Base-by-base conservation (phyloP, 2,329 filamentous ascomycete genomes). In the Aspergillus spinulosporus region DNA sequence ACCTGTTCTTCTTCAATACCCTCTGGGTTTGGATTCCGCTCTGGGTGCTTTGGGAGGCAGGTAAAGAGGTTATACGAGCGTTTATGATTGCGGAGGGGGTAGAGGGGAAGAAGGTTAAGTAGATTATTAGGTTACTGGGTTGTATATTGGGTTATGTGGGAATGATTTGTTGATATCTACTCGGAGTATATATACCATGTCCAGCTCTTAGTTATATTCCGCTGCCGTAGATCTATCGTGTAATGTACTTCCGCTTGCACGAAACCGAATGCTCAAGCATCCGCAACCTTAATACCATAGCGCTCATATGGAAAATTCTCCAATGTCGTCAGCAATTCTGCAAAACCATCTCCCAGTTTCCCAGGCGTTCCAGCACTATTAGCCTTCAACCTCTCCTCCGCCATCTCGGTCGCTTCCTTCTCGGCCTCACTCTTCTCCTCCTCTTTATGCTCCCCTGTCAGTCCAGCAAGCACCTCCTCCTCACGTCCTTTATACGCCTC, bases 391-490 rank as follows among this genome's bases (percentile, higher is more conserved):
- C 73, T 65, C 54, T 59, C 63, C 28, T 70, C 67, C 50, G 76
- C 73, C 9, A 72, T 64, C 31, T 70, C 71, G 56, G 75, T 71
- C 37, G 71, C 74, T 57, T 73, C 76, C 59, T 68, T 72, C 57
- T 72, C 73, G 4, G 67, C 64, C 53, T 64, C 68, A 4, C 68
- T 65, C 66, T 68, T 78, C 69, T 81, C 80, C 44, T 75, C 73
- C 54, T 83, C 82, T 61, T 82, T 83, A 60, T 85, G 88, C 74
- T 88, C 85, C 1, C 89, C 89, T 26, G 88, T 92, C 64, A 85
- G 76, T 0, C 92, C 94, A 0, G 94, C 93, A 21, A 99, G 77
- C 2, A 99, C 90, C 70, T 92, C 84, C 9, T 82, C 82, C 76
- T 96, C 91, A 43, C 87, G 82, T 1, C 89, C 92, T 39, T 80